Base-by-base conservation (phyloP, 768 basidiomycete species). In the Leucogyrophana mollusca region DNA sequence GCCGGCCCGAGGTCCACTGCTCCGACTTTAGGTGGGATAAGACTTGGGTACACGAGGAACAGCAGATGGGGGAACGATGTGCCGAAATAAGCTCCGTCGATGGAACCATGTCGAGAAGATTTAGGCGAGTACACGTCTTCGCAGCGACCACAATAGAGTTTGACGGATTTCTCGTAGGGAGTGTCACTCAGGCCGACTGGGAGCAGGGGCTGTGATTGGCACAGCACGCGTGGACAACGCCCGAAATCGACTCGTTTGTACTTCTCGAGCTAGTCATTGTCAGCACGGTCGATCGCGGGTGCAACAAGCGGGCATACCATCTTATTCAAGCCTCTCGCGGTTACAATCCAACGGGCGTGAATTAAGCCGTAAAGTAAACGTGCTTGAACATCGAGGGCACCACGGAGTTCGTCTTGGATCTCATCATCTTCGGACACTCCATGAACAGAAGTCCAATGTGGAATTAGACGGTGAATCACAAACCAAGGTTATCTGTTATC, bases 41-140 rank as follows among this genome's bases (percentile, higher is more conserved):
- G 82, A 37, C 85, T 82, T 0, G 96, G 94, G 66, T 98, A 97
- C 27, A 97, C 93, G 74, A 98, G 91, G 73, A 94, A 96, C 39
- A 97, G 74, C 45, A 99, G 83, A 64, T 97, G 95, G 0, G 94
- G 93, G 74, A 98, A 97, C 1, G 94, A 96, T 0, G 94, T 95
- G 50, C 96, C 96, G 57, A 99, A 99, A 70, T 95, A 99, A 2
- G 96, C 96, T 22, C 96, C 95, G 63, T 99, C 96, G 62, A 99
- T 97, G 30, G 88, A 87, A 40, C 95, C 95, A 65, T 99, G 96
- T 22, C 95, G 82, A 4, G 93, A 94, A 1, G 90, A 94, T 66
- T 99, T 99, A 30, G 96, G 96, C 0, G 90, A 92, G 69, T 98
- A 99, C 56, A 99, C 85, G 69, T 99, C 96, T 69, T 99, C 95